Percentiles rank a stretch among this genome's conserved stretches.
phyloP scores from a whole-genome alignment of 139 green algal genomes.

The Coccomyxa sp. region DNA sequence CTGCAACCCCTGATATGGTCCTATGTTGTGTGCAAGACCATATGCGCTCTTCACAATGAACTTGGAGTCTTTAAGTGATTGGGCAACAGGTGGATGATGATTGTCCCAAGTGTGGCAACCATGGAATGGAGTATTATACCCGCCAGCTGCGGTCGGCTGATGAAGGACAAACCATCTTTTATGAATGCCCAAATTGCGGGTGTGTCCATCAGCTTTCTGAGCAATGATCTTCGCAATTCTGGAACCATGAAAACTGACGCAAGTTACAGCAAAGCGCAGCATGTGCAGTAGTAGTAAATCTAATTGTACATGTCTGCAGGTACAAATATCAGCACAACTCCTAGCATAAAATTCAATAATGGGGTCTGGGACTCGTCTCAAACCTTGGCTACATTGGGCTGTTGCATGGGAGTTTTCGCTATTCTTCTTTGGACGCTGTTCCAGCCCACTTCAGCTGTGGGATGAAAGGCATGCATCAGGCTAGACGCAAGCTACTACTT shows the following conservation, averaged over 20 bases:
- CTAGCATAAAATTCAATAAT: neutral
- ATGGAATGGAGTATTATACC: constrained; percentile 84
- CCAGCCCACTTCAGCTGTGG: too few species aligned
- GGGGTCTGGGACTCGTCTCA: too few species aligned
- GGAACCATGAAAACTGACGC: neutral
- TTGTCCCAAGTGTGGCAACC: constrained; percentile 75
- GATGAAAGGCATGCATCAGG: too few species aligned
- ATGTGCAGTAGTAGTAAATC: neutral
- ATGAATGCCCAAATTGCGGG: constrained; percentile 62
- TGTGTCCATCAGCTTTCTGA: neutral
- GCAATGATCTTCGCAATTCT: neutral
- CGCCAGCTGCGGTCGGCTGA: constrained; percentile 90
- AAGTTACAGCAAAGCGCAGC: neutral
- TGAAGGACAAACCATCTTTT: constrained; percentile 89
- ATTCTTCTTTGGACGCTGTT: too few species aligned
- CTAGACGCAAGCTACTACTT: too few species aligned
- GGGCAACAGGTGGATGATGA: constrained; percentile 57
- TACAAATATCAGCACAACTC: constrained; percentile 1
- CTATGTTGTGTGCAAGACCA: neutral
- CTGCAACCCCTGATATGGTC: neutral
- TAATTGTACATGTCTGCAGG: neutral
- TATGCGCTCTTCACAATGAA: neutral
- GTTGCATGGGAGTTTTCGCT: too few species aligned
- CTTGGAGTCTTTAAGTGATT: too few species aligned
- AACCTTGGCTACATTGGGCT: too few species aligned